Evolutionary conservation across 2,329 filamentous ascomycete genomes (phyloP).

Genomic region (Metarhizium guizhouense): DNA sequence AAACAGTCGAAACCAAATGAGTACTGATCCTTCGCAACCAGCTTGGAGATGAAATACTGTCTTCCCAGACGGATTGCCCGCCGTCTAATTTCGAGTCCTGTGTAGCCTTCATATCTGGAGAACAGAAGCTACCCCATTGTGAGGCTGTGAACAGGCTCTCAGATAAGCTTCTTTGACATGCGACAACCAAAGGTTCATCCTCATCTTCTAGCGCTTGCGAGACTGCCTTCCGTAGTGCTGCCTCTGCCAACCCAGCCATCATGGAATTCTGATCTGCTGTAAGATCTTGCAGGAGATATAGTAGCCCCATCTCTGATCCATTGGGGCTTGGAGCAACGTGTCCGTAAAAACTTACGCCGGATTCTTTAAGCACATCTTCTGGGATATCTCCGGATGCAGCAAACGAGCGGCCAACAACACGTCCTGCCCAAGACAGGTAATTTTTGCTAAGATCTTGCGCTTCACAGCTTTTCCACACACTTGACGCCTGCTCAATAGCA

Average conservation of each 20-base stretch:
- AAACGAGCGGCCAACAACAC: slow-evolving; percentile 76
- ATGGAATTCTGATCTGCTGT: slow-evolving; percentile 47
- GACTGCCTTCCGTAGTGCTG: slow-evolving; percentile 47
- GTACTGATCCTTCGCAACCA: slow-evolving; percentile 59
- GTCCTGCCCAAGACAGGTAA: slow-evolving; percentile 78
- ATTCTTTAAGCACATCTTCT: slow-evolving; percentile 50
- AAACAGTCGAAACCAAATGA: slow-evolving; percentile 49
- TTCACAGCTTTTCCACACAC: slow-evolving; percentile 69
- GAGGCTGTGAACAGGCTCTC: slow-evolving; percentile 45
- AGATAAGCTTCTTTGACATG: slow-evolving; percentile 43
- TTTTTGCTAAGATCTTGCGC: slow-evolving; percentile 52
- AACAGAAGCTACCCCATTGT: slow-evolving; percentile 46
- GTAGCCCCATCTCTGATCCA: slow-evolving; percentile 53
- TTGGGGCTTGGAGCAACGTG: slow-evolving; percentile 37
- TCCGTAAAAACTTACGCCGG: slow-evolving; percentile 41
- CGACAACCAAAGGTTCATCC: slow-evolving; percentile 38
- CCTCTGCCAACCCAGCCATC: slow-evolving; percentile 52
- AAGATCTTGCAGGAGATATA: slow-evolving; percentile 53
- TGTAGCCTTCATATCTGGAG: slow-evolving; percentile 43
- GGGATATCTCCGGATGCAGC: slow-evolving; percentile 64
- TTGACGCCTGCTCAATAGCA: slow-evolving; percentile 51
- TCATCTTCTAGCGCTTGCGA: slow-evolving; percentile 40
- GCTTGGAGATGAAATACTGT: slow-evolving; percentile 30
- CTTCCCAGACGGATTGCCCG: slow-evolving; percentile 20
- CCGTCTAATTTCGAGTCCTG: slow-evolving; percentile 2